A percentile compares a stretch with the other conserved stretches of the same genome.
Evolutionary conservation across 1,139 yeast genomes (phyloP).

Genomic region (Kurtzmaniella quercitrusa): DNA sequence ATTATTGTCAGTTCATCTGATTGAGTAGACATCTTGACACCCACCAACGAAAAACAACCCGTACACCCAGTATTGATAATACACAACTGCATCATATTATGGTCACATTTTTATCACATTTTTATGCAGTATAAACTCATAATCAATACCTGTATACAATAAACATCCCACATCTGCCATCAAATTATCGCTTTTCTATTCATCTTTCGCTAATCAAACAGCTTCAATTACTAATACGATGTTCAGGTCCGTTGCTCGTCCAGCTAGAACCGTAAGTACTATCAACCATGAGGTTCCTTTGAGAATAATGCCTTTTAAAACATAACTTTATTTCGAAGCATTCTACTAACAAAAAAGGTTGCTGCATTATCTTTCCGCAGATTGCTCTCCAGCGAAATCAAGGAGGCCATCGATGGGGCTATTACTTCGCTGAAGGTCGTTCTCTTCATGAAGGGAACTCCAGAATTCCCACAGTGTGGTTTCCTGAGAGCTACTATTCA

Average conservation of each 20-base stretch:
- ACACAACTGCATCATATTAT: too few relatives aligned
- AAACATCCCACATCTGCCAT: background rate
- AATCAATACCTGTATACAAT: background rate
- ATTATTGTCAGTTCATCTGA: too few relatives aligned
- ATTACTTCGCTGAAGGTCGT: constrained; percentile 90
- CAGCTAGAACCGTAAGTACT: background rate
- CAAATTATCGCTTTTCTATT: background rate
- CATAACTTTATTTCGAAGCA: constrained; percentile 3
- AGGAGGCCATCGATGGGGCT: constrained; percentile 79
- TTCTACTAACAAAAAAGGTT: constrained; percentile 1
- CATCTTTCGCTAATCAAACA: background rate
- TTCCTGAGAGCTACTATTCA: constrained; percentile 94
- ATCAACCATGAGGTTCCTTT: background rate
- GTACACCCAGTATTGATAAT: too few relatives aligned
- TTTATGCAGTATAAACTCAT: background rate
- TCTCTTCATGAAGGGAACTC: constrained; percentile 93
- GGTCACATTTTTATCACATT: too few relatives aligned
- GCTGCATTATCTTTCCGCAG: constrained; percentile 25
- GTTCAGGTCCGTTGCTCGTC: constrained; percentile 1
- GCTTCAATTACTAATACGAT: background rate
- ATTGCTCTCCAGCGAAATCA: constrained; percentile 72
- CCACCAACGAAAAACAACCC: too few relatives aligned
- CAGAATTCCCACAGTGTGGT: constrained; percentile 98
- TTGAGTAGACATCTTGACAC: too few relatives aligned
- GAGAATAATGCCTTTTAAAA: background rate